phyloP scores from a whole-genome alignment of 768 basidiomycete genomes.

The Trametes cingulata region DNA sequence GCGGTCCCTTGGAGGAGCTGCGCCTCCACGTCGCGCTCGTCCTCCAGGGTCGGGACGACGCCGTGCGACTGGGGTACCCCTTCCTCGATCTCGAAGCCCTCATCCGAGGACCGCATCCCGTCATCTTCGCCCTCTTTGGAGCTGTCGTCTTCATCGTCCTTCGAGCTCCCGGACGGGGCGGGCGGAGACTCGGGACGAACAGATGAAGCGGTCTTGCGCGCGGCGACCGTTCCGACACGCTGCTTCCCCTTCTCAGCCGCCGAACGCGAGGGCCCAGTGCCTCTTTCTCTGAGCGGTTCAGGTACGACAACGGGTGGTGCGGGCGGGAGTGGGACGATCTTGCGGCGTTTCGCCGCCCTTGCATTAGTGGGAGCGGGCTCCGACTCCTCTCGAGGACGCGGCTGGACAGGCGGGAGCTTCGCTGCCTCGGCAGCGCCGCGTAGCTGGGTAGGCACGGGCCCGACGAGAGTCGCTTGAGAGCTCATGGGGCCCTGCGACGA shows the following conservation, averaged over 20 bases:
- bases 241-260: not conserved
- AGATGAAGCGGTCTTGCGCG: not conserved
- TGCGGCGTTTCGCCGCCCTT: not conserved
- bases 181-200: too few species aligned
- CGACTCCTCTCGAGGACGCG: not conserved
- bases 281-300: not conserved
- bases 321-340: not conserved
- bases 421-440: not conserved
- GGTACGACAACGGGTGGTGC: not conserved
- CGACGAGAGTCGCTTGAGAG: constrained; percentile 20
- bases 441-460: constrained; percentile 8
- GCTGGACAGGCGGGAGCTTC: not conserved
- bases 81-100: not conserved
- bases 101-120: not conserved
- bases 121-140: not conserved
- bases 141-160: constrained; percentile 1
- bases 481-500: constrained; percentile 4
- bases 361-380: too few species aligned
- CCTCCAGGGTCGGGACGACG: constrained; percentile 6
- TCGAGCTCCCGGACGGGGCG: too few species aligned
- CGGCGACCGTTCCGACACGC: not conserved
- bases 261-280: not conserved
- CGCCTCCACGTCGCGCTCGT: constrained; percentile 21
- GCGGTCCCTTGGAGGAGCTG: not conserved
- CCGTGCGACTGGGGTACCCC: not conserved